These are phyloP conservation scores for Trichoderma endophyticum DNA, from an alignment of 2,329 filamentous ascomycete genomes.

Conservation along the genomic window DNA sequence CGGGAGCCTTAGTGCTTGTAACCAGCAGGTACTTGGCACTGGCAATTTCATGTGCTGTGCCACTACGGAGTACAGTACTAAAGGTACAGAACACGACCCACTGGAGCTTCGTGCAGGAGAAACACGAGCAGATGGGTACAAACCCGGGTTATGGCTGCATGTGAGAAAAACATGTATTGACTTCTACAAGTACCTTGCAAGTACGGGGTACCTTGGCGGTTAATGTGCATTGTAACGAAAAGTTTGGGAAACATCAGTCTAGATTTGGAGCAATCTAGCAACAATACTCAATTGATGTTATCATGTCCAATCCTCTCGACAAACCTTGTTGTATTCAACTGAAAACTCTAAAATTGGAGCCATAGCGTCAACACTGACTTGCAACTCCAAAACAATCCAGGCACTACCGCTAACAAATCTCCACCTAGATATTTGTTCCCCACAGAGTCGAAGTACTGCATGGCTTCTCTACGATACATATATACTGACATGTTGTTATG, in stretches of 20 bases:
- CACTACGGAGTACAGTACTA: neutral
- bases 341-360: neutral
- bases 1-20: neutral
- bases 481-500: neutral
- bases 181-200: neutral
- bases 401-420: neutral
- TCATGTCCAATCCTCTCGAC: neutral
- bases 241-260: neutral
- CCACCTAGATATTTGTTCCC: neutral
- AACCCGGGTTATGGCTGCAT: neutral
- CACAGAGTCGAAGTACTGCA: neutral
- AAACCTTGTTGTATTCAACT: neutral
- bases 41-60: neutral
- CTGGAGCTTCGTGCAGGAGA: slow-evolving; percentile 1
- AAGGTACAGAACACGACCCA: neutral
- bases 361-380: neutral
- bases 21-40: neutral
- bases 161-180: neutral
- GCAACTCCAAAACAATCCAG: neutral
- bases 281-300: neutral
- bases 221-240: neutral
- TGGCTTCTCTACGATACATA: neutral
- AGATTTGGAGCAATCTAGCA: neutral
- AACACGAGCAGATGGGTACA: neutral
- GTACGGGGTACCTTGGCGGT: neutral